Conservation (phyloP, 208 protist species). For the Acanthamoeba lugdunensis region DNA sequence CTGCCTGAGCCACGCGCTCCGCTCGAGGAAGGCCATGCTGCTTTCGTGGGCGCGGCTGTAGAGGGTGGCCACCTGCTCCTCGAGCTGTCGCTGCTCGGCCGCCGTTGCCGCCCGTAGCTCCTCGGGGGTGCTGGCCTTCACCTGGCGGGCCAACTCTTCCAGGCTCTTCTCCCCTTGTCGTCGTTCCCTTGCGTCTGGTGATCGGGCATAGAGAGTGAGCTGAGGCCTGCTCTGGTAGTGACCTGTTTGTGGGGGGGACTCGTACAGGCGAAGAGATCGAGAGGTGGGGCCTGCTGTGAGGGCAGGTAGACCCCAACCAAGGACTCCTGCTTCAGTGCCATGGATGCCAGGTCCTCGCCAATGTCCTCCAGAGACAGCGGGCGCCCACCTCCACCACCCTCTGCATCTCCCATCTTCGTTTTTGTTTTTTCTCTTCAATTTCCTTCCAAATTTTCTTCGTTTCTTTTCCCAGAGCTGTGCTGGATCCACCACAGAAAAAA, state of each 20-base stretch:
- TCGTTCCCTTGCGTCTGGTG: not conserved
- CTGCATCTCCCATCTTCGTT: not conserved
- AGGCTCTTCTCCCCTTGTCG: not conserved
- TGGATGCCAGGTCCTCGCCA: not conserved
- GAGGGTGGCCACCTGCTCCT: not conserved
- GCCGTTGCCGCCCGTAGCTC: not conserved
- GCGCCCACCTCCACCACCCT: not conserved
- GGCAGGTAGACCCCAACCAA: constrained; percentile 3
- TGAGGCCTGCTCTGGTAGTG: too few species aligned
- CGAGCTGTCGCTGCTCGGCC: not conserved
- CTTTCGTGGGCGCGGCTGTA: not conserved
- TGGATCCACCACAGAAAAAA: too few species aligned
- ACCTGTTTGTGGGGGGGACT: not conserved
- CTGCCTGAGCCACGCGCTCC: not conserved
- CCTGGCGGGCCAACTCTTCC: not conserved
- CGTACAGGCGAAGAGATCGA: not conserved
- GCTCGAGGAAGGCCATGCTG: constrained; percentile 11
- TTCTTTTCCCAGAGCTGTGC: too few species aligned
- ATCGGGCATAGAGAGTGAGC: not conserved
- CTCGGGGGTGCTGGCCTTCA: not conserved
- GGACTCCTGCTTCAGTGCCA: not conserved
- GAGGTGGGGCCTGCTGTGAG: not conserved
- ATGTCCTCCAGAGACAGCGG: constrained; percentile 29
- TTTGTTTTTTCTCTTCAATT: not conserved
- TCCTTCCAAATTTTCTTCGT: too few species aligned